Base-by-base conservation (phyloP, 2,329 filamentous ascomycete species). In the Penicillium sp. region DNA sequence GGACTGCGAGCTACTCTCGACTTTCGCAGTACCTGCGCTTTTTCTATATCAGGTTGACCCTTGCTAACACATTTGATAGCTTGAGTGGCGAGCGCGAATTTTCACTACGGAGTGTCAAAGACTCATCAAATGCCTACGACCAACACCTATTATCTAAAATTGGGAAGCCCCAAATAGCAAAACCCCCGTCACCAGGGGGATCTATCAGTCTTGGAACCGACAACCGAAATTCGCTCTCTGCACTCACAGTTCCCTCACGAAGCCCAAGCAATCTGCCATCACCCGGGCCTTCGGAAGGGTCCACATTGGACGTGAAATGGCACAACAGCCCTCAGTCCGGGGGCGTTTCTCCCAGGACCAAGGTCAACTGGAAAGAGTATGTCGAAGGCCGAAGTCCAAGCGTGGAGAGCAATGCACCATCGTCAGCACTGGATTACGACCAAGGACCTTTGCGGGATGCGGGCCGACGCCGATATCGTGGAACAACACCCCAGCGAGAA, bases 71-170 rank as follows among this genome's bases (percentile, higher is more conserved):
- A 17, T 61, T 61, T 53, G 43, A 62, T 69, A 85, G 83, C 68
- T 74, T 86, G 55, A 83, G 84, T 62, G 84, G 84, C 66, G 84
- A 86, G 71, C 78, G 78, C 50, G 81, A 86, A 61, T 78, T 86
- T 48, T 85, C 84, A 47, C 79, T 82, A 62, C 77, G 81, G 60
- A 81, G 83, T 47, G 79, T 86, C 41, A 80, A 84, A 62, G 80
- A 78, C 56, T 86, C 84, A 3, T 86, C 83, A 25, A 82, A 86
- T 66, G 83, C 81, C 33, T 87, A 87, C 71, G 85, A 87, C 67
- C 82, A 86, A 69, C 82, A 85, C 60, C 73, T 87, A 13, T 72
- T 87, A 27, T 85, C 83, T 49, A 86, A 85, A 63, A 86, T 87
- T 58, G 84, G 84, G 33, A 84, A 84, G 47, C 80, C 83, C 6